Evolutionary conservation across 1,284 basidiomycete species (phyloP).

Genomic region (Leccinum pachyderme): DNA sequence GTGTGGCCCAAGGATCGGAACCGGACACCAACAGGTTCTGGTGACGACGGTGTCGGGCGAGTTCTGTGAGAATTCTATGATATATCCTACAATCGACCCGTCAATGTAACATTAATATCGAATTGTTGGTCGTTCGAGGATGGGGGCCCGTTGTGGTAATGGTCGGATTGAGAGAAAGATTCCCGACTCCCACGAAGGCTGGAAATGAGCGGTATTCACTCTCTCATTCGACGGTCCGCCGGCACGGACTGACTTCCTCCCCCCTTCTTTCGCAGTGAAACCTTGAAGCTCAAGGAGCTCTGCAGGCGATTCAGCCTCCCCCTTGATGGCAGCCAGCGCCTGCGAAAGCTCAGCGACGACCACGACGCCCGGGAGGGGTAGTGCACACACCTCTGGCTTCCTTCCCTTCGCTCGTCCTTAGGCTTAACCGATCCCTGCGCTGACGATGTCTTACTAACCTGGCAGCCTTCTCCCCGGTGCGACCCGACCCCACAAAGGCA

Average conservation of each 20-base stretch:
- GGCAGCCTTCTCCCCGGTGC: not conserved
- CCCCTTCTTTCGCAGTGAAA: not conserved
- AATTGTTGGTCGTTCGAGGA: not conserved
- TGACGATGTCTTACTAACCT: not conserved
- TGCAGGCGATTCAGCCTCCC: not conserved
- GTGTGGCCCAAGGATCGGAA: conserved; percentile 33
- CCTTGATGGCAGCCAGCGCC: not conserved
- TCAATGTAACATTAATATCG: not conserved
- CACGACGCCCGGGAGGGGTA: not conserved
- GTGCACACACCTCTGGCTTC: not conserved
- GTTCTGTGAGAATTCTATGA: not conserved
- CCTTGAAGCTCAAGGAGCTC: not conserved
- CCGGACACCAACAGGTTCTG: conserved; percentile 30
- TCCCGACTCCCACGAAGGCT: no score
- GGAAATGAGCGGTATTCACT: no score
- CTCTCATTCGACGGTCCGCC: no score
- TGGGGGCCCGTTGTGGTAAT: not conserved
- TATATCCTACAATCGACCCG: not conserved
- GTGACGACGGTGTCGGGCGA: conserved; percentile 9
- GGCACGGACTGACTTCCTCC: not conserved
- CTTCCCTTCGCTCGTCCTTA: not conserved
- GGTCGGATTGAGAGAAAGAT: no score
- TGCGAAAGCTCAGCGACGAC: not conserved
- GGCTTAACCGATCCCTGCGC: not conserved
- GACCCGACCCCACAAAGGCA: not conserved